phyloP scores from a whole-genome alignment of 306 rosid species.

The Gillenia trifoliata region DNA sequence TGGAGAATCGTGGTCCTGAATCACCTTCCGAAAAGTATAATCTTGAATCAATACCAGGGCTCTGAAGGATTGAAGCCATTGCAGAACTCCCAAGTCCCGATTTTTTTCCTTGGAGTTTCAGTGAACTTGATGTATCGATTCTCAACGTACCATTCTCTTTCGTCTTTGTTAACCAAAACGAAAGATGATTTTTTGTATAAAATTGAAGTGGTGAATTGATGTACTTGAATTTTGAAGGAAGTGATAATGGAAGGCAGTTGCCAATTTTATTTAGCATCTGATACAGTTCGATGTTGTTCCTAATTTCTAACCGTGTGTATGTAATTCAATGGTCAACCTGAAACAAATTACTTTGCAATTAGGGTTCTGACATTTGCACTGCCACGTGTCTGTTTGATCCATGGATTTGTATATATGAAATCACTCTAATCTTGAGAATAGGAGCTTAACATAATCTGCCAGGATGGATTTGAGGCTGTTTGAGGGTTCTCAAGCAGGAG shows the following conservation, averaged over 20 bases:
- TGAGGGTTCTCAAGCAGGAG: constrained; percentile 15
- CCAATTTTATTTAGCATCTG: neutral
- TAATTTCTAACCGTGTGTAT: neutral
- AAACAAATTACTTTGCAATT: too few relatives aligned
- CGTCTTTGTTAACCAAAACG: too few relatives aligned
- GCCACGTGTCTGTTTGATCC: too few relatives aligned
- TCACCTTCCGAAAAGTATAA: constrained; percentile 59
- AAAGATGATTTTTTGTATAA: constrained; percentile 19
- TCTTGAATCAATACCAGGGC: constrained; percentile 94
- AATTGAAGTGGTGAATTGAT: neutral
- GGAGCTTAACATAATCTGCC: neutral
- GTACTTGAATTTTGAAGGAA: neutral
- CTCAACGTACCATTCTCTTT: neutral
- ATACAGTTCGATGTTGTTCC: neutral
- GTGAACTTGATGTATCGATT: neutral
- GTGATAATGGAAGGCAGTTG: neutral
- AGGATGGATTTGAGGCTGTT: constrained; percentile 6
- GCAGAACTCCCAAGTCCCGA: neutral
- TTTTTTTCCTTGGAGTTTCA: neutral
- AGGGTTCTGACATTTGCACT: too few relatives aligned
- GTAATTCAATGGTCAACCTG: too few relatives aligned
- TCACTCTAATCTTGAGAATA: too few relatives aligned
- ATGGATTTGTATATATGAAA: too few relatives aligned
- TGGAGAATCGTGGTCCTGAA: constrained; percentile 35
- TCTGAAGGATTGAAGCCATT: constrained; percentile 22